Evolutionary conservation across 2,329 filamentous ascomycete genomes (phyloP).

Genomic region (Fusarium anguioides): DNA sequence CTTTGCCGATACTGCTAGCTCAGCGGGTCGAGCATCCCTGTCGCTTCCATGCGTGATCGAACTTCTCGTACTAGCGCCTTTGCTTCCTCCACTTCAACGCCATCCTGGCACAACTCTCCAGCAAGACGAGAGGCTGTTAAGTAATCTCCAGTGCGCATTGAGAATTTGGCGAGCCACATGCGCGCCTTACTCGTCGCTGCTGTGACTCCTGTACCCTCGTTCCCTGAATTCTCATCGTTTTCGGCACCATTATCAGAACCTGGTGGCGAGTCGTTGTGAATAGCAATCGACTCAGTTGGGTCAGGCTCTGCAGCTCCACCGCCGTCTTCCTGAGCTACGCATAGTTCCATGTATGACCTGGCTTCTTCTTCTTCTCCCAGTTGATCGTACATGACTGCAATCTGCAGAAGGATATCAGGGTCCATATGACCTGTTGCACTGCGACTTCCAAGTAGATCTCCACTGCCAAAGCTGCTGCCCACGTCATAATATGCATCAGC

Average conservation of each 20-base stretch:
- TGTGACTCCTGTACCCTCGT: slow-evolving; percentile 82
- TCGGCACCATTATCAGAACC: slow-evolving; percentile 54
- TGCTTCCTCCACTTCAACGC: slow-evolving; percentile 95
- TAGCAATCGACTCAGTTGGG: slow-evolving; percentile 62
- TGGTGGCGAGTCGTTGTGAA: slow-evolving; percentile 65
- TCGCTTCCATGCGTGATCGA: slow-evolving; percentile 76
- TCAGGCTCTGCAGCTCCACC: slow-evolving; percentile 57
- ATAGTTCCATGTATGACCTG: slow-evolving; percentile 95
- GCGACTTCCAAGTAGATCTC: slow-evolving; percentile 59
- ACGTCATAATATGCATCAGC: slow-evolving; percentile 87
- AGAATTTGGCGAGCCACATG: slow-evolving; percentile 90
- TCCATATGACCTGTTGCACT: slow-evolving; percentile 75
- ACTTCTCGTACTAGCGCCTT: slow-evolving; percentile 92
- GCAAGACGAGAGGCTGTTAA: slow-evolving; percentile 81
- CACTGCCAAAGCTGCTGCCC: slow-evolving; percentile 65
- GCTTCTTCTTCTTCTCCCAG: slow-evolving; percentile 82
- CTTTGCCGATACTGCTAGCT: slow-evolving; percentile 36
- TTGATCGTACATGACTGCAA: slow-evolving; percentile 88
- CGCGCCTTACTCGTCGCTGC: slow-evolving; percentile 91
- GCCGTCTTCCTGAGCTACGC: slow-evolving; percentile 90
- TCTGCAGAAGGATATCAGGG: slow-evolving; percentile 89
- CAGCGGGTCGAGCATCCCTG: slow-evolving; percentile 46
- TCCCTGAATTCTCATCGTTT: slow-evolving; percentile 49
- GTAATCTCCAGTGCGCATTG: slow-evolving; percentile 81
- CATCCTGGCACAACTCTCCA: slow-evolving; percentile 93